phyloP scores from a whole-genome alignment of 306 rosid genomes.

The Prunus persica region DNA sequence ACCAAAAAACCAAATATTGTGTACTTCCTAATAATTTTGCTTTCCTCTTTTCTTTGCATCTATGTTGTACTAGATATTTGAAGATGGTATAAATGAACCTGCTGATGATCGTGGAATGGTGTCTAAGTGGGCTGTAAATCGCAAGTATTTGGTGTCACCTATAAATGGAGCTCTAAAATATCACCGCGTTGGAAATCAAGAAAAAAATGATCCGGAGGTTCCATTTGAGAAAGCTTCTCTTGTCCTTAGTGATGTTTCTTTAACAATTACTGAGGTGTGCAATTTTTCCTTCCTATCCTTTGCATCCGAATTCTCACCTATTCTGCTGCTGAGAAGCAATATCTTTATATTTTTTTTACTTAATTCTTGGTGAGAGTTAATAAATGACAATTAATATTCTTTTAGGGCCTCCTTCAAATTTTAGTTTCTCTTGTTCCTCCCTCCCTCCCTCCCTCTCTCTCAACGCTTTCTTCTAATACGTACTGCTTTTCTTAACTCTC shows the following conservation, averaged over 20 bases:
- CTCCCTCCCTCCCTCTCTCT: background rate
- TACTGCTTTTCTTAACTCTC: background rate
- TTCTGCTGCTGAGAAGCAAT: background rate
- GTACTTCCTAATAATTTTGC: background rate
- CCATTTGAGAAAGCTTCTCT: slow-evolving; percentile 90
- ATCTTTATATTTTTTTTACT: background rate
- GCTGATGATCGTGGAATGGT: slow-evolving; percentile 38
- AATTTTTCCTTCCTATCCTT: background rate
- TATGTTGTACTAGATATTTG: slow-evolving; percentile 67
- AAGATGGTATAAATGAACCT: slow-evolving; percentile 85
- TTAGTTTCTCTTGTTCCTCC: background rate
- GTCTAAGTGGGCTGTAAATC: slow-evolving; percentile 78
- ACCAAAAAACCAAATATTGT: too few species aligned
- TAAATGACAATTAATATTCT: background rate
- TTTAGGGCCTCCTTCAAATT: background rate
- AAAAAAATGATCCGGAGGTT: slow-evolving; percentile 72
- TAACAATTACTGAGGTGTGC: slow-evolving; percentile 81
- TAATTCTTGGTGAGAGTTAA: background rate
- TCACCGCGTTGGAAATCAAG: slow-evolving; percentile 96
- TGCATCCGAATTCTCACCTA: background rate
- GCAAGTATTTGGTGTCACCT: slow-evolving; percentile 80
- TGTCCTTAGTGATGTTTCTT: slow-evolving; percentile 73
- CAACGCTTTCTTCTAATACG: background rate
- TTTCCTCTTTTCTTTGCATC: slow-evolving; percentile 22
- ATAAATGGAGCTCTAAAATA: slow-evolving; percentile 80